A percentile compares a stretch with the other conserved stretches of the same genome.
These are phyloP conservation scores for Colletotrichum musicola DNA, from an alignment of 2,329 filamentous ascomycete genomes.

Conservation along the genomic window DNA sequence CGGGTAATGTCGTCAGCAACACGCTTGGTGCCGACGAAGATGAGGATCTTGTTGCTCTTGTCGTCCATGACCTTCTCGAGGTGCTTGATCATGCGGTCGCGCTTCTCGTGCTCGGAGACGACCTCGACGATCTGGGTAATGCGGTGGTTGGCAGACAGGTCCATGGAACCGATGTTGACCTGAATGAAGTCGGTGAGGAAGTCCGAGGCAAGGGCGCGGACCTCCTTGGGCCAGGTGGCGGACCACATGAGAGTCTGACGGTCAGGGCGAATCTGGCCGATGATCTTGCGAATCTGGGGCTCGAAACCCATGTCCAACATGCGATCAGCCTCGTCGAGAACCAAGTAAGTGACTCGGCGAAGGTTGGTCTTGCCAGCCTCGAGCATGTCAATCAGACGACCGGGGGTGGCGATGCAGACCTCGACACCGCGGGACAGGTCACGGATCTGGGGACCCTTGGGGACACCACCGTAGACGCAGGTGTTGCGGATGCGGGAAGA, in stretches of 20 bases:
- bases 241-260: slow-evolving; percentile 99
- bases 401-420: slow-evolving; percentile 97
- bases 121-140: slow-evolving; percentile 99
- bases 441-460: slow-evolving; percentile 96
- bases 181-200: slow-evolving; percentile 97
- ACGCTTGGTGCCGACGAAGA: slow-evolving; percentile 95
- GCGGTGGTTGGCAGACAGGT: slow-evolving; percentile 95
- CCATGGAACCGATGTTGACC: slow-evolving; percentile 97
- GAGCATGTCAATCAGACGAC: slow-evolving; percentile 98
- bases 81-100: slow-evolving; percentile 96
- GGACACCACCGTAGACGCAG: slow-evolving; percentile 98
- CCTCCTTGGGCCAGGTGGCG: slow-evolving; percentile 98
- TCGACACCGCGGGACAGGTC: slow-evolving; percentile 96
- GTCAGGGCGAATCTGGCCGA: slow-evolving; percentile 96
- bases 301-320: slow-evolving; percentile 99
- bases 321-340: slow-evolving; percentile 98
- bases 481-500: slow-evolving; percentile 98
- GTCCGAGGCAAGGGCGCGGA: slow-evolving; percentile 89
- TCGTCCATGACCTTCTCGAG: slow-evolving; percentile 98
- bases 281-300: slow-evolving; percentile 99
- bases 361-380: slow-evolving; percentile 98
- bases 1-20: slow-evolving; percentile 98
- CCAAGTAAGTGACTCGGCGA: slow-evolving; percentile 96
- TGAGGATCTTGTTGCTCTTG: slow-evolving; percentile 93
- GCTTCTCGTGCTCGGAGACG: slow-evolving; percentile 96